Percentiles rank a stretch among this genome's conserved stretches.
These are phyloP conservation scores for cucumber (Cucumis sativus) DNA, from an alignment of 306 rosid genomes.

Conservation along the genomic window Cucumber_9930_V3 NC_026660.2:27148001-27148500, in stretches of 20 bases:
- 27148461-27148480: constrained; percentile 39
- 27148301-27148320: constrained; percentile 21
- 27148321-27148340: constrained; percentile 44
- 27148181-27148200: constrained; percentile 26
- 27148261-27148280: constrained; percentile 37
- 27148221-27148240: constrained; percentile 51
- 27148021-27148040: constrained; percentile 56
- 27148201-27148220: constrained; percentile 27
- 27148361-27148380: constrained; percentile 33
- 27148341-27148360: constrained; percentile 42
- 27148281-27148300: constrained; percentile 27
- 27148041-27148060: constrained; percentile 58
- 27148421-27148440: neutral
- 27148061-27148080: constrained; percentile 49
- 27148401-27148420: constrained; percentile 34
- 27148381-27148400: constrained; percentile 24
- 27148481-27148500: constrained; percentile 11
- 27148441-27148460: neutral
- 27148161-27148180: constrained; percentile 27
- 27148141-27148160: constrained; percentile 18
- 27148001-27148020: constrained; percentile 26
- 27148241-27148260: constrained; percentile 29
- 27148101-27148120: constrained; percentile 41
- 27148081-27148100: constrained; percentile 28
- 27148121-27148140: constrained; percentile 18